phyloP scores from a whole-genome alignment of 768 basidiomycete genomes.

The Mycena albidolilacea region DNA sequence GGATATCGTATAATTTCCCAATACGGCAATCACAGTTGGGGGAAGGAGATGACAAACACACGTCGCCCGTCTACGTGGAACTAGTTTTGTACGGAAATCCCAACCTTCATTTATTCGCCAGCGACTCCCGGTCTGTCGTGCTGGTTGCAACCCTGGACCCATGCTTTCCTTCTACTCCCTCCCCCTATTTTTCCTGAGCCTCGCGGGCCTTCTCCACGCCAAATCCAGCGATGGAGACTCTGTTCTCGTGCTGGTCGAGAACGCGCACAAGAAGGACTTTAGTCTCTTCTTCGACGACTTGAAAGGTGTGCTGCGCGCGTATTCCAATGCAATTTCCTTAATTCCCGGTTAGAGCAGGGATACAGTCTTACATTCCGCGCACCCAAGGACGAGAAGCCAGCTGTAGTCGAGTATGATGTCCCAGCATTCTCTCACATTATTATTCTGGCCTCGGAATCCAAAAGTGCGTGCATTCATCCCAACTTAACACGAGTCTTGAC shows the following conservation, averaged over 20 bases:
- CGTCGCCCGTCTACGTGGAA: too few species aligned
- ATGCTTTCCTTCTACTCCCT: slow-evolving; percentile 59
- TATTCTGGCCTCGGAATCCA: slow-evolving; percentile 87
- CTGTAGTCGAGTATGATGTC: slow-evolving; percentile 78
- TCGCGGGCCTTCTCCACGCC: slow-evolving; percentile 58
- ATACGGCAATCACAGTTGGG: too few species aligned
- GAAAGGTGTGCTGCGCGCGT: slow-evolving; percentile 63
- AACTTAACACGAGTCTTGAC: slow-evolving; percentile 21
- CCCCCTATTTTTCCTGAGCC: slow-evolving; percentile 49
- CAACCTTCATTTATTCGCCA: slow-evolving; percentile 32
- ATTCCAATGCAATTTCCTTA: slow-evolving; percentile 22
- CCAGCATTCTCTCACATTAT: slow-evolving; percentile 89
- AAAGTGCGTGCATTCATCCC: slow-evolving; percentile 67
- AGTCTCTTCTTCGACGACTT: slow-evolving; percentile 88
- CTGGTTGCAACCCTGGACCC: slow-evolving; percentile 35
- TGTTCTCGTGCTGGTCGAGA: slow-evolving; percentile 89
- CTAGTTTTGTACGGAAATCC: neutral
- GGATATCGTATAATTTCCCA: too few species aligned
- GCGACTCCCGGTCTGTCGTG: slow-evolving; percentile 25
- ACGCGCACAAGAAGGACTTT: slow-evolving; percentile 78
- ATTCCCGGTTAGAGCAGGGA: slow-evolving; percentile 71
- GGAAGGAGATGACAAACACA: too few species aligned
- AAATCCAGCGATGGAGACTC: slow-evolving; percentile 87
- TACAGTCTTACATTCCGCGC: slow-evolving; percentile 90
- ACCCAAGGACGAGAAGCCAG: slow-evolving; percentile 81